Conservation (phyloP, 805 yeast species). For the Limtongia smithiae region DNA sequence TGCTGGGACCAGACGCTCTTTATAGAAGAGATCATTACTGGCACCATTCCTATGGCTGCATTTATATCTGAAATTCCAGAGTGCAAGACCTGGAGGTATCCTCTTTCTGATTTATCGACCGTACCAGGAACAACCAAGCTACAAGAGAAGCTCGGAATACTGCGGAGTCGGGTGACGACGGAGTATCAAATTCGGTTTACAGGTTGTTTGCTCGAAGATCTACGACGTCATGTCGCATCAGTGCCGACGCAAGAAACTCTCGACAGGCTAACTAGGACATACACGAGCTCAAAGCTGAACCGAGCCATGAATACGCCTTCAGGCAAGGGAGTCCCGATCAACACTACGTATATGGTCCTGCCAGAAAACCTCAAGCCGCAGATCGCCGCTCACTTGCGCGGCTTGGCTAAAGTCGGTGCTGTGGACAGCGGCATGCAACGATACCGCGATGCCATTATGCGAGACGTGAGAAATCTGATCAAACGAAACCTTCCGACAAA, state of each 20-base stretch:
- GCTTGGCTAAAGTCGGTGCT: conserved; percentile 42
- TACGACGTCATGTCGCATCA: conserved; percentile 54
- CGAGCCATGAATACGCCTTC: conserved; percentile 8
- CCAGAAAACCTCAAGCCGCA: conserved; percentile 42
- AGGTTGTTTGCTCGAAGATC: conserved; percentile 55
- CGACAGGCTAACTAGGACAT: conserved; percentile 42
- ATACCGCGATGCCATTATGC: conserved; percentile 65
- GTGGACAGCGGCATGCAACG: conserved; percentile 50
- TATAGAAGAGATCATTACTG: conserved; percentile 57
- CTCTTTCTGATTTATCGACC: conserved; percentile 42
- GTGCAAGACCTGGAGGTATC: conserved; percentile 32
- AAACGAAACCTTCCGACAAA: conserved; percentile 55
- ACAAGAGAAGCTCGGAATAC: conserved; percentile 50
- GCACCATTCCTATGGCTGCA: conserved; percentile 37
- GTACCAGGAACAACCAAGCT: conserved; percentile 52
- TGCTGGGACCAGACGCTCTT: conserved; percentile 59
- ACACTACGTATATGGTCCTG: conserved; percentile 42
- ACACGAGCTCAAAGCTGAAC: conserved; percentile 29
- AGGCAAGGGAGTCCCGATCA: conserved; percentile 28
- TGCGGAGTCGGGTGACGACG: conserved; percentile 65
- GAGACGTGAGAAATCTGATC: conserved; percentile 70
- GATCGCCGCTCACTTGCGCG: conserved; percentile 50
- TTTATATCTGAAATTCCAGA: conserved; percentile 26
- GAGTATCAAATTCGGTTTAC: conserved; percentile 60
- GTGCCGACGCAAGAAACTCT: conserved; percentile 51